phyloP scores from a whole-genome alignment of 768 basidiomycete genomes.

The Hortiboletus campestris region DNA sequence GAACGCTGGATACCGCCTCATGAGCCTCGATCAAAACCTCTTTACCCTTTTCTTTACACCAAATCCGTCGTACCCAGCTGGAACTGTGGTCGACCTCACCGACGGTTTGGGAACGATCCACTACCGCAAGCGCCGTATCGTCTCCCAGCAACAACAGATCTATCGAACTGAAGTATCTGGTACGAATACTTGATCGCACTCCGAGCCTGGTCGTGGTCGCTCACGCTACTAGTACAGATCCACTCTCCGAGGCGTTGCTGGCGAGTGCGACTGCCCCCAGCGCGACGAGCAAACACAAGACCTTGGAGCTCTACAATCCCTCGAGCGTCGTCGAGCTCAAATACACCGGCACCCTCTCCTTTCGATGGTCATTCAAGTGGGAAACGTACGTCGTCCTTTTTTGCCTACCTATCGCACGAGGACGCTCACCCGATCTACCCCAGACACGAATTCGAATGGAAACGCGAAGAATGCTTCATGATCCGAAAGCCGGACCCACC shows the following conservation, averaged over 20 bases:
- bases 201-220: background rate
- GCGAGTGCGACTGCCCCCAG: slow-evolving; percentile 64
- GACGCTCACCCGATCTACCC: slow-evolving; percentile 38
- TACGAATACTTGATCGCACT: slow-evolving; percentile 28
- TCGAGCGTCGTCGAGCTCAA: slow-evolving; percentile 67
- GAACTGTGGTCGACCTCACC: slow-evolving; percentile 59
- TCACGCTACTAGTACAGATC: slow-evolving; percentile 49
- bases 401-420: background rate
- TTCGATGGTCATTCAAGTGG: slow-evolving; percentile 80
- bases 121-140: slow-evolving; percentile 68
- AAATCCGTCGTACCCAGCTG: slow-evolving; percentile 52
- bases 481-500: slow-evolving; percentile 85
- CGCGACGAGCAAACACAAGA: slow-evolving; percentile 69
- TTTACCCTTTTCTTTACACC: slow-evolving; percentile 73
- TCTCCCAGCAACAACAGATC: slow-evolving; percentile 37
- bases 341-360: slow-evolving; percentile 68
- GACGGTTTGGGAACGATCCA: slow-evolving; percentile 62
- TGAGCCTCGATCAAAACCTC: slow-evolving; percentile 85
- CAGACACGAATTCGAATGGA: slow-evolving; percentile 87
- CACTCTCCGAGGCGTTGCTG: slow-evolving; percentile 68
- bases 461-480: slow-evolving; percentile 78
- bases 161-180: slow-evolving; percentile 72
- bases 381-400: slow-evolving; percentile 58
- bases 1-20: slow-evolving; percentile 23
- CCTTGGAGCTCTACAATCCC: slow-evolving; percentile 74